Conservation (phyloP, 2,329 filamentous ascomycete genomes). For the Alternaria sp. region DNA sequence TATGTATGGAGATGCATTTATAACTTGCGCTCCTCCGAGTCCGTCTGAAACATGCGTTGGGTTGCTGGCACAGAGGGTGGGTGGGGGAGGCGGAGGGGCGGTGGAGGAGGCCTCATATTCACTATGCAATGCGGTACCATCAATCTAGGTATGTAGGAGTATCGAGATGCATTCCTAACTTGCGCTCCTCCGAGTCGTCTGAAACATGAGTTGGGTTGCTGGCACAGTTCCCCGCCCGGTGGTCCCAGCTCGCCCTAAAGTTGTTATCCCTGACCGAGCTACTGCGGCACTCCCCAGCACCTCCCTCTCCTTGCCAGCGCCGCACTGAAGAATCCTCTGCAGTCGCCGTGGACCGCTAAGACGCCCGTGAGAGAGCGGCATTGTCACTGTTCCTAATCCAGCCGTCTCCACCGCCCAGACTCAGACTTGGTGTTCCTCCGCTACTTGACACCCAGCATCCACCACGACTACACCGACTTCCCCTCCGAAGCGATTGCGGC, state of each 20-base stretch:
- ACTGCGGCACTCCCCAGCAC: conserved; percentile 22
- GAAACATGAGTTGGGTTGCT: conserved; percentile 7
- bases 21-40: background rate
- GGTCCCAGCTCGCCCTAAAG: conserved; percentile 11
- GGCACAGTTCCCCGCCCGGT: conserved; percentile 10
- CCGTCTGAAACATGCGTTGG: too few relatives aligned
- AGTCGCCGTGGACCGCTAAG: conserved; percentile 19
- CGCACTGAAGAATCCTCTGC: conserved; percentile 24
- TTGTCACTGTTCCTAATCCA: conserved; percentile 10
- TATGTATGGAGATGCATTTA: background rate
- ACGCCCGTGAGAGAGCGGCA: conserved; percentile 22
- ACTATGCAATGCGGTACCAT: background rate
- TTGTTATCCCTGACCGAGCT: conserved; percentile 42
- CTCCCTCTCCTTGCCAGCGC: conserved; percentile 20
- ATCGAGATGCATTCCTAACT: background rate
- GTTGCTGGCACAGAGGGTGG: too few relatives aligned
- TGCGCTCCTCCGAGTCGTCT: background rate
- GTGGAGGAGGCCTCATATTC: background rate
- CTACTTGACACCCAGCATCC: conserved; percentile 8
- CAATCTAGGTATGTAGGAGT: background rate
- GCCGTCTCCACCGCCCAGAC: conserved; percentile 17
- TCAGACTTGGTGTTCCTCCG: conserved; percentile 20
- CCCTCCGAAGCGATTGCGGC: conserved; percentile 17
- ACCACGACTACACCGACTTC: conserved; percentile 10
- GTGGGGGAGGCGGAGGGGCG: too few relatives aligned